phyloP scores from a whole-genome alignment of 2,329 filamentous ascomycete genomes.

The Colletotrichum chrysophilum region DNA sequence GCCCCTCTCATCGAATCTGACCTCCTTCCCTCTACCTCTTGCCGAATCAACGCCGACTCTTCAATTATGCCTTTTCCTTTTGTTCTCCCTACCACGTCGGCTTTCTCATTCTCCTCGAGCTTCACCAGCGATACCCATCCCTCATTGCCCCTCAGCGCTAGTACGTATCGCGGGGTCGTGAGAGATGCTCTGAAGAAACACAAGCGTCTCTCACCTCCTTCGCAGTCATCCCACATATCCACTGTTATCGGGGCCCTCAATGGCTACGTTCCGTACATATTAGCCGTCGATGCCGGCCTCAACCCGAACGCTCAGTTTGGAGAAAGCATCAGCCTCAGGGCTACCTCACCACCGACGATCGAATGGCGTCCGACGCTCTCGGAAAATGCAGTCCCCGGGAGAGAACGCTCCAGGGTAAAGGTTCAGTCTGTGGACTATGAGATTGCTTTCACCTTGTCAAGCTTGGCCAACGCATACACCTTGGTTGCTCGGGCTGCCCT shows the following conservation, averaged over 20 bases:
- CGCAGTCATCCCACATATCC: conserved; percentile 74
- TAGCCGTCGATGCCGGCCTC: conserved; percentile 78
- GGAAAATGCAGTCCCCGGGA: conserved; percentile 65
- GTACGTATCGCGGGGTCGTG: conserved; percentile 83
- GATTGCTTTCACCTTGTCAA: conserved; percentile 77
- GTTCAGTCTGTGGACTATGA: conserved; percentile 82
- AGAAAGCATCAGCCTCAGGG: conserved; percentile 71
- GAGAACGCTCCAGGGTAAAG: conserved; percentile 70
- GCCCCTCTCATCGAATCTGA: not conserved
- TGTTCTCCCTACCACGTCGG: conserved; percentile 85
- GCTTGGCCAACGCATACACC: conserved; percentile 76
- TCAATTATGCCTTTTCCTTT: conserved; percentile 86
- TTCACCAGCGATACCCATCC: conserved; percentile 85
- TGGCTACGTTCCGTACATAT: conserved; percentile 82
- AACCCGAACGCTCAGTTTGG: conserved; percentile 54
- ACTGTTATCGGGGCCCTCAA: conserved; percentile 73
- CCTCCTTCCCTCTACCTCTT: not conserved
- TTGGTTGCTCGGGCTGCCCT: conserved; percentile 75
- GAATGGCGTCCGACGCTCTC: conserved; percentile 87
- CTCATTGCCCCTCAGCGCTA: conserved; percentile 81
- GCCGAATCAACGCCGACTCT: not conserved
- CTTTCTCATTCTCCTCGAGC: conserved; percentile 79
- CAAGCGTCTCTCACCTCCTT: conserved; percentile 79
- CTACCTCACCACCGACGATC: conserved; percentile 65
- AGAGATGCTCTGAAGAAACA: conserved; percentile 86